Base-by-base conservation (phyloP, 1,284 basidiomycete species). In the Pseudozyma hubeiensis region DNA sequence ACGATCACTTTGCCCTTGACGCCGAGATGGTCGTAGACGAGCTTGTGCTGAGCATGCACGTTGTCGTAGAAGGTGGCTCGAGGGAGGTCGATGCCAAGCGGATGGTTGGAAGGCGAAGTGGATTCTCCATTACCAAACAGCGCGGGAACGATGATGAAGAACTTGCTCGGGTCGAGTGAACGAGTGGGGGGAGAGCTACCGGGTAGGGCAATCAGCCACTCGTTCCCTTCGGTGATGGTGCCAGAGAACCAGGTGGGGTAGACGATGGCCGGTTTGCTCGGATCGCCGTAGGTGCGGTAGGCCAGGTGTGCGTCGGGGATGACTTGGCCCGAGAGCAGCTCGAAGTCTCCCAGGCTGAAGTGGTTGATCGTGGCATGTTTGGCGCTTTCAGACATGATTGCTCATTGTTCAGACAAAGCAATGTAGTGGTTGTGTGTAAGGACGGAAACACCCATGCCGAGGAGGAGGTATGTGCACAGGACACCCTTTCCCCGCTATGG, bases 61-160 rank as follows among this genome's bases (percentile, higher is more conserved):
- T 77, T 77, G 53, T 77, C 75, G 53, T 68, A 72, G 39, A 73
- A 72, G 0, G 75, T 77, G 0, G 75, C 64, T 14, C 43, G 34
- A 2, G 75, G 75, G 5, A 77, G 55, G 24, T 68, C 47, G 29
- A 44, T 3, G 4, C 75, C 68, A 5, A 64, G 40, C 41, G 58
- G 57, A 30, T 65, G 64, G 53, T 80, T 80, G 19, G 64, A 68
- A 19, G 78, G 78, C 2, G 70, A 75, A 16, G 35, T 53, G 0
- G 71, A 75, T 47, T 80, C 68, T 17, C 75, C 74, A 37, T 79
- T 79, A n/a, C 78, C 78, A 52, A 80, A 78, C 2, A 80, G 56
- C n/a, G 77, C 78, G 0, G 75, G 70, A 1, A 75, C 54, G 55
- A 80, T 68, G 61, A 80, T 80, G 66, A 80, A 80, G 61, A 67